Base-by-base conservation (phyloP, 2,329 filamentous ascomycete genomes). In the Phoma sp. region DNA sequence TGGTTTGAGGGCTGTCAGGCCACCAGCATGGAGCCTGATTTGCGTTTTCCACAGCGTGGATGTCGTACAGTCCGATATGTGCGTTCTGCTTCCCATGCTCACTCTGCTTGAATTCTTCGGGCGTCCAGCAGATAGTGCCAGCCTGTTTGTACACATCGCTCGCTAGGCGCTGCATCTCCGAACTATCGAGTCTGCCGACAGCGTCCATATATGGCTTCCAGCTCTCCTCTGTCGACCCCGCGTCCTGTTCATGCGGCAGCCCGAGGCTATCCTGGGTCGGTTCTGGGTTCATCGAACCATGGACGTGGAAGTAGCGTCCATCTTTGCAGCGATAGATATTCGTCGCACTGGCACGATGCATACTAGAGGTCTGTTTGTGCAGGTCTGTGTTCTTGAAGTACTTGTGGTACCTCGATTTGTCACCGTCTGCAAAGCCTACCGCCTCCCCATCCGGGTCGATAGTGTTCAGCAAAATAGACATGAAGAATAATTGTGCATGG, bases 281-380 rank as follows among this genome's bases (percentile, higher is more conserved):
- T 3, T 77, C 73, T 0, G 79, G 75, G 50, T 82, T 79, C 77
- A 82, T 77, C 35, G 65, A 69, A 5, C 79, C 79, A 54, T 82
- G 80, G 0, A 78, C 46, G 59, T 82, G 80, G 60, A 79, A 82
- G 59, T 70, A 82, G 14, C 75, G 62, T 0, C 68, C 75, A 52
- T 82, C 79, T 52, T 75, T 77, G 13, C 76, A 79, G 11, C 70
- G 68, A 60, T 82, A 82, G 40, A 82, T 80, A 47, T 80, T 81
- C 0, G 79, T 79, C 10, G 74, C 72, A 2, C 66, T 61, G 2
- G 48, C 57, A 24, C 73, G 69, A 55, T 77, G 71, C 14, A 55
- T 33, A 24, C 44, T 66, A 1, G 50, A 61, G 11, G 36, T 47
- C 5, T 47, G 43, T 5, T 61, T 32, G 45, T 71, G 64, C n/a